phyloP scores from a whole-genome alignment of 2,329 filamentous ascomycete species.

The Ascochyta fabae region DNA sequence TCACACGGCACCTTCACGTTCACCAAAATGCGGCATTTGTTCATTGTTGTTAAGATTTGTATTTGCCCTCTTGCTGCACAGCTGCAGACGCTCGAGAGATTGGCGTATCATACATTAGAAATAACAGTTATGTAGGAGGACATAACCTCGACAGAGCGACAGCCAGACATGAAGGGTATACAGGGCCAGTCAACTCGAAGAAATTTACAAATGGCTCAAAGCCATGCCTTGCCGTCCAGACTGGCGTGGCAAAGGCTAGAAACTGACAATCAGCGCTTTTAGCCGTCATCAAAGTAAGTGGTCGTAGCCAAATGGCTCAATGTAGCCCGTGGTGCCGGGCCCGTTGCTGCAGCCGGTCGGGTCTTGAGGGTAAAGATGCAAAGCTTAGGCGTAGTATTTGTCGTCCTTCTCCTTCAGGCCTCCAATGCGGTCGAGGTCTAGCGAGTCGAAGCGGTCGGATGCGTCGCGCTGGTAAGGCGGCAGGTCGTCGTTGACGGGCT shows the following conservation, averaged over 20 bases:
- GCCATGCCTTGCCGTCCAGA: constrained; percentile 24
- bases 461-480: constrained; percentile 88
- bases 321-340: constrained; percentile 24
- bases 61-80: constrained; percentile 45
- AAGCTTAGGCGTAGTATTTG: constrained; percentile 44
- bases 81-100: constrained; percentile 36
- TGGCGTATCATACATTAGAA: constrained; percentile 52
- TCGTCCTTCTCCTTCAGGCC: constrained; percentile 91
- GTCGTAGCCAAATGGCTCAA: constrained; percentile 48
- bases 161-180: constrained; percentile 33
- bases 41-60: constrained; percentile 34
- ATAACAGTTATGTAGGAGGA: constrained; percentile 51
- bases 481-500: constrained; percentile 79
- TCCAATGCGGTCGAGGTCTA: constrained; percentile 93
- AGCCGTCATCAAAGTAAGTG: constrained; percentile 44
- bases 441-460: constrained; percentile 82
- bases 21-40: neutral
- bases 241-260: constrained; percentile 26
- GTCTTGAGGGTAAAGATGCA: constrained; percentile 14
- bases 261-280: constrained; percentile 34
- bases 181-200: constrained; percentile 40
- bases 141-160: constrained; percentile 45
- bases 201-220: constrained; percentile 47
- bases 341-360: constrained; percentile 25
- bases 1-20: neutral